Evolutionary conservation across 2,329 filamentous ascomycete genomes (phyloP).

Genomic region (Zymoseptoria ardabiliae): DNA sequence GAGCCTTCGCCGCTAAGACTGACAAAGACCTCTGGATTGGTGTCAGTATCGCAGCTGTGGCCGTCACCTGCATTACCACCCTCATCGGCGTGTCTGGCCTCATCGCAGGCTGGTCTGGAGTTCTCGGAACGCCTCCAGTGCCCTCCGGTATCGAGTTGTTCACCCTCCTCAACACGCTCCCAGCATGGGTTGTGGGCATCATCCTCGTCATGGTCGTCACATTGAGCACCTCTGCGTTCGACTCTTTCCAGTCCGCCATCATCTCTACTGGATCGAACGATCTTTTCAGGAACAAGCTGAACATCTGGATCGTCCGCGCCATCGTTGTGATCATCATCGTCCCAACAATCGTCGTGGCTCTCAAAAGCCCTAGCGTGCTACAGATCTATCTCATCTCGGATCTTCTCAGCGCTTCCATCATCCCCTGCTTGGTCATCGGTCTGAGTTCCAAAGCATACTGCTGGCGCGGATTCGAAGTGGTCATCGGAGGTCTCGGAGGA

Average conservation of each 20-base stretch:
- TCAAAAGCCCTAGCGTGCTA: slow-evolving; percentile 65
- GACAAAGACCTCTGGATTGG: slow-evolving; percentile 73
- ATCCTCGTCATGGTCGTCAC: slow-evolving; percentile 66
- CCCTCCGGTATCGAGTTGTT: slow-evolving; percentile 68
- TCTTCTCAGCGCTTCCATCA: slow-evolving; percentile 66
- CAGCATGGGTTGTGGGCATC: slow-evolving; percentile 73
- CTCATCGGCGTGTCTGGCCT: slow-evolving; percentile 67
- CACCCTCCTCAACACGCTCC: slow-evolving; percentile 62
- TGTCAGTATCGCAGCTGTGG: slow-evolving; percentile 58
- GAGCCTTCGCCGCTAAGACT: slow-evolving; percentile 71
- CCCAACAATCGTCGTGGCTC: slow-evolving; percentile 65
- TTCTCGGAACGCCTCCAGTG: slow-evolving; percentile 53
- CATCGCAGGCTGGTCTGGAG: slow-evolving; percentile 71
- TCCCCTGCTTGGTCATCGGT: slow-evolving; percentile 69
- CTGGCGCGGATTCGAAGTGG: slow-evolving; percentile 74
- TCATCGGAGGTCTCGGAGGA: slow-evolving; percentile 69
- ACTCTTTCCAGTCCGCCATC: slow-evolving; percentile 75
- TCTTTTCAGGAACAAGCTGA: slow-evolving; percentile 72
- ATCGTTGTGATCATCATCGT: slow-evolving; percentile 66
- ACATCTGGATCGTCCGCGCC: slow-evolving; percentile 64
- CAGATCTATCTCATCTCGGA: slow-evolving; percentile 80
- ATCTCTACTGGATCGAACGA: slow-evolving; percentile 73
- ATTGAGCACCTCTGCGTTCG: slow-evolving; percentile 70
- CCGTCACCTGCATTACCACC: slow-evolving; percentile 61
- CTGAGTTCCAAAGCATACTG: slow-evolving; percentile 58